A percentile compares a stretch with the other conserved stretches of the same genome.
Conservation (phyloP, 2,329 filamentous ascomycete genomes). For the Trichoderma harzianum region DNA sequence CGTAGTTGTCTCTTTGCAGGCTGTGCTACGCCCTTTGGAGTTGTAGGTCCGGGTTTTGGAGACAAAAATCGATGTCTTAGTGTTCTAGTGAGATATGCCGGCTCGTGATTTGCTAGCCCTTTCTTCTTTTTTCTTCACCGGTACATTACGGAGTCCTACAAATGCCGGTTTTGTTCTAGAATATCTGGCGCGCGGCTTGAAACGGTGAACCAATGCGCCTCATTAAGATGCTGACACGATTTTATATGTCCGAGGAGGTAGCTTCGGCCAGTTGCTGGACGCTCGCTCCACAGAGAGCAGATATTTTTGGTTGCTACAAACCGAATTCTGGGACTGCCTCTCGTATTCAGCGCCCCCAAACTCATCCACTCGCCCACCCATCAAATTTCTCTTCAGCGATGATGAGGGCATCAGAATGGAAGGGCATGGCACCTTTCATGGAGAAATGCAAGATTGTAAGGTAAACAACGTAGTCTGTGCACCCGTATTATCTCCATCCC, state of each 20-base stretch:
- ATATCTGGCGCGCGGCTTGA: neutral
- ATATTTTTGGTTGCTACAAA: neutral
- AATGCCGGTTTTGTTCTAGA: neutral
- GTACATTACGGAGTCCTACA: neutral
- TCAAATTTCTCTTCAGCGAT: neutral
- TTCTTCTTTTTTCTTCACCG: neutral
- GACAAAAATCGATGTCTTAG: neutral
- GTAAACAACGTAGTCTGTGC: neutral
- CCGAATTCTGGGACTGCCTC: neutral
- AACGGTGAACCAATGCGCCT: neutral
- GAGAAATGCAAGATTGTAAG: neutral
- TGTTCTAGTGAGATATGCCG: neutral
- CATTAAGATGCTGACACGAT: conserved; percentile 7
- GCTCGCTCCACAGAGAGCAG: neutral
- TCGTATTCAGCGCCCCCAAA: neutral
- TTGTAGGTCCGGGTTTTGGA: neutral
- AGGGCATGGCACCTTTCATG: neutral
- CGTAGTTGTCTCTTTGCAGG: neutral
- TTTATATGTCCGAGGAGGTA: neutral
- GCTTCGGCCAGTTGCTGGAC: neutral
- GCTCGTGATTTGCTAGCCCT: neutral
- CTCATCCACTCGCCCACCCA: neutral
- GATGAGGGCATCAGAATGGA: neutral
- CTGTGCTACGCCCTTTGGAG: neutral
- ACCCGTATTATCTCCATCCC: neutral